phyloP scores from a whole-genome alignment of 192 early-diverging fungal genomes.

The Backusella australiensis region DNA sequence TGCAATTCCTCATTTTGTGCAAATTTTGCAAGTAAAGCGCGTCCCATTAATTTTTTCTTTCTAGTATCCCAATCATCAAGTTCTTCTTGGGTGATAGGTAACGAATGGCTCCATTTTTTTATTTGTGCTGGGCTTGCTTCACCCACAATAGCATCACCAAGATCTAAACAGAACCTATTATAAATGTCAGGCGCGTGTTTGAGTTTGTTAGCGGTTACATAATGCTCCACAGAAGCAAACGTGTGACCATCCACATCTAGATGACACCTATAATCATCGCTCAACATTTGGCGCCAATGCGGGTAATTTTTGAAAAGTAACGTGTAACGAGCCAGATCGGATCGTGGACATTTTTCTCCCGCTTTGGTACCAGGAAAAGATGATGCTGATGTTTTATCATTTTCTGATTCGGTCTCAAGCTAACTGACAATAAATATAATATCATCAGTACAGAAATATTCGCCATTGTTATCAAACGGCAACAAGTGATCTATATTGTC shows the following conservation, averaged over 20 bases:
- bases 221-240: constrained; percentile 27
- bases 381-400: not conserved
- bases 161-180: constrained; percentile 9
- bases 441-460: not conserved
- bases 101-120: not conserved
- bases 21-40: constrained; percentile 20
- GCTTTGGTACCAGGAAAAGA: not conserved
- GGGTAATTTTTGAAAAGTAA: constrained; percentile 11
- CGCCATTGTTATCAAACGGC: not conserved
- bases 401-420: not conserved
- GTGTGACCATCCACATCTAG: constrained; percentile 21
- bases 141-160: constrained; percentile 5
- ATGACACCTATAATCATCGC: constrained; percentile 14
- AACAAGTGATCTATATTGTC: not conserved
- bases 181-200: not conserved
- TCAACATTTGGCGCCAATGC: constrained; percentile 24
- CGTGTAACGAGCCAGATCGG: not conserved
- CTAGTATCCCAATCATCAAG: constrained; percentile 1
- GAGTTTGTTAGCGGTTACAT: not conserved
- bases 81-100: not conserved
- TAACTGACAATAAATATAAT: not conserved
- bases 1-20: constrained; percentile 21
- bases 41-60: not conserved
- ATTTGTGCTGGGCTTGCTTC: not conserved
- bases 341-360: not conserved